A percentile compares a stretch with the other conserved stretches of the same genome.
phyloP scores from a whole-genome alignment of 208 protist species.

The Acanthamoeba culbertsoni region DNA sequence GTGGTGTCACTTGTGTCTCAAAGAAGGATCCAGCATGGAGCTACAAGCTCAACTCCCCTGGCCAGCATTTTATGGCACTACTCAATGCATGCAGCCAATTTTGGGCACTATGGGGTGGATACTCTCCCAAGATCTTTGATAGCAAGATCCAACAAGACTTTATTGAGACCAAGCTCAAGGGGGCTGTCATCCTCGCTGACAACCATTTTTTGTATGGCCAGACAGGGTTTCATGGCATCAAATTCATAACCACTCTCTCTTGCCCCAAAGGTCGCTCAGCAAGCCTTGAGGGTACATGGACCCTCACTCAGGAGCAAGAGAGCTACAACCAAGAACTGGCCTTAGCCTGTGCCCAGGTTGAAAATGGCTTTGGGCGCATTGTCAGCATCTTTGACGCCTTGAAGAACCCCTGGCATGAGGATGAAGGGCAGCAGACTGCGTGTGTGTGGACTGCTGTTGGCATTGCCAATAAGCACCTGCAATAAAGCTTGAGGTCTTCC shows the following conservation, averaged over 20 bases:
- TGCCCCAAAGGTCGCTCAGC: neutral
- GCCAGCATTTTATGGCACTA: neutral
- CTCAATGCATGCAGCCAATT: neutral
- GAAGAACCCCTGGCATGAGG: neutral
- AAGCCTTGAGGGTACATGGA: neutral
- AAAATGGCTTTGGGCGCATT: neutral
- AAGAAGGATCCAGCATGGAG: neutral
- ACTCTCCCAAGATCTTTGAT: neutral
- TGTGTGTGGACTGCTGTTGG: neutral
- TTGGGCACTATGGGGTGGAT: neutral
- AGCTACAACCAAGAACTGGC: neutral
- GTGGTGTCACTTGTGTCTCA: neutral
- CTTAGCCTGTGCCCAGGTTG: neutral
- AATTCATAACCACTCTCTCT: neutral
- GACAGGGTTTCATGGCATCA: neutral
- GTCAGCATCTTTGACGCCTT: neutral
- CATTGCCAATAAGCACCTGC: no score
- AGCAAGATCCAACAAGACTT: neutral
- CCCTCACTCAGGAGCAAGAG: neutral
- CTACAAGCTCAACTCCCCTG: neutral
- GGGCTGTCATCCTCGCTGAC: neutral
- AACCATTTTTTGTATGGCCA: neutral
- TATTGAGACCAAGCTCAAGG: neutral
- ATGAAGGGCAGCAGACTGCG: neutral
- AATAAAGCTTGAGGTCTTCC: no score